Percentiles rank a stretch among this genome's conserved stretches.
phyloP scores from a whole-genome alignment of 2,329 filamentous ascomycete genomes.

The Fusarium sp. region DNA sequence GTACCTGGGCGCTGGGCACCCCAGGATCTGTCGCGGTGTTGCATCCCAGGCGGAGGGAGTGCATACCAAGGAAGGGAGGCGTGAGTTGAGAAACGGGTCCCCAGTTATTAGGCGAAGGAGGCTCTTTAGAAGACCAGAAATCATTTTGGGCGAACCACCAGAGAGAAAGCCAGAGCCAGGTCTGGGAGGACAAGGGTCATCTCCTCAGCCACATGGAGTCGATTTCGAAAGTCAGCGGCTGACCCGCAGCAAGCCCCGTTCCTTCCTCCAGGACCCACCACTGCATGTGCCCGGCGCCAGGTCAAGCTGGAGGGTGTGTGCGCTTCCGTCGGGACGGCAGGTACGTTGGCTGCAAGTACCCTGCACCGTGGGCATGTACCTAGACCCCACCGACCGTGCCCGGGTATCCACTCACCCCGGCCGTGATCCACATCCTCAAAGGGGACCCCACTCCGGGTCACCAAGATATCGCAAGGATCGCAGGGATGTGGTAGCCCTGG shows the following conservation, averaged over 20 bases:
- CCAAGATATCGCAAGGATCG: neutral
- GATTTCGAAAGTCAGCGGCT: constrained; percentile 17
- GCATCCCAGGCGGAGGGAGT: constrained; percentile 19
- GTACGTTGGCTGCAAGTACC: constrained; percentile 14
- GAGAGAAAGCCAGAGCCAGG: neutral
- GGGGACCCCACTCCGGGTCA: neutral
- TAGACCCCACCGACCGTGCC: neutral
- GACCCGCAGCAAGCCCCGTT: constrained; percentile 22
- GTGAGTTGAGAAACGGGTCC: constrained; percentile 10
- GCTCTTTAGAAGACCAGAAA: neutral
- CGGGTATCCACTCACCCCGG: neutral
- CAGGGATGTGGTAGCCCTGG: neutral
- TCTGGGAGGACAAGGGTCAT: neutral
- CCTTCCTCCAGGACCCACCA: neutral
- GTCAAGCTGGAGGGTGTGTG: constrained; percentile 20
- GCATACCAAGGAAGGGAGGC: constrained; percentile 16
- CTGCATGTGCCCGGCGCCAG: constrained; percentile 22
- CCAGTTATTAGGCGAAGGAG: neutral
- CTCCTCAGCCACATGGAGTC: constrained; percentile 9
- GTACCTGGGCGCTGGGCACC: neutral
- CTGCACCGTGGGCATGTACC: neutral
- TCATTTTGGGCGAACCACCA: neutral
- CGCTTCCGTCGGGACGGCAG: neutral
- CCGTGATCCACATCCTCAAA: neutral
- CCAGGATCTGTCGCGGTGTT: constrained; percentile 14